Base-by-base conservation (phyloP, 306 rosid genomes). In the Pyrus betulifolia region DNA sequence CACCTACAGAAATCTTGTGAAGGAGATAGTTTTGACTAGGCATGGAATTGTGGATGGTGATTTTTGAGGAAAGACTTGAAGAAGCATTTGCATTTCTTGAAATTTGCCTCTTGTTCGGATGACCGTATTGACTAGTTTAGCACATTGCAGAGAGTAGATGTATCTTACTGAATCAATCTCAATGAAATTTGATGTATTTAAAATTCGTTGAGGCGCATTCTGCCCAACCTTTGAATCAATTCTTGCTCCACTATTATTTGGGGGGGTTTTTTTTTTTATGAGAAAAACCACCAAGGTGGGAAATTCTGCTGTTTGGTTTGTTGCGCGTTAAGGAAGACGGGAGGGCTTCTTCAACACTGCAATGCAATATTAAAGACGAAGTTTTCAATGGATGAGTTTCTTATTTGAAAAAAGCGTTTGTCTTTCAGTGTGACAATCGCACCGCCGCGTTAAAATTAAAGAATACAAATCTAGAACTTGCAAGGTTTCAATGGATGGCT, bases 21-120 rank as follows among this genome's bases (percentile, higher is more conserved):
- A 95, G 87, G 98, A 95, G 88, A 88, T 90, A 83, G 97, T 92
- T 69, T 84, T 95, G 85, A 91, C 89, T 8, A 89, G 98, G 80
- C 98, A 90, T 81, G 97, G 91, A 70, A 86, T 92, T 86, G 81
- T 95, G 88, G 98, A 95, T 38, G 97, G 97, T 76, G 98, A 90
- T n/a, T 88, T 95, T 79, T 87, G 85, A 65, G 69, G 60, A 22
- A 66, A 75, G 46, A 80, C 8, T 60, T 84, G 70, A 85, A 44
- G 14, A 84, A 57, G 10, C 10, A 30, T 70, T 70, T 69, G 8
- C 60, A 45, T 45, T 70, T 46, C 28, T 4, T 15, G 57, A 51
- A 1, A 0, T 40, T 14, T 31, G 28, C 40, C 65, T 61, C 35
- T 45, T 71, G 75, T 18, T 21, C 2, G 22, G 17, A 31, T 70